Percentiles rank a stretch among this genome's conserved stretches.
These are phyloP conservation scores for Sporothrix inflata DNA, from an alignment of 2,329 filamentous ascomycete genomes.

Conservation along the genomic window DNA sequence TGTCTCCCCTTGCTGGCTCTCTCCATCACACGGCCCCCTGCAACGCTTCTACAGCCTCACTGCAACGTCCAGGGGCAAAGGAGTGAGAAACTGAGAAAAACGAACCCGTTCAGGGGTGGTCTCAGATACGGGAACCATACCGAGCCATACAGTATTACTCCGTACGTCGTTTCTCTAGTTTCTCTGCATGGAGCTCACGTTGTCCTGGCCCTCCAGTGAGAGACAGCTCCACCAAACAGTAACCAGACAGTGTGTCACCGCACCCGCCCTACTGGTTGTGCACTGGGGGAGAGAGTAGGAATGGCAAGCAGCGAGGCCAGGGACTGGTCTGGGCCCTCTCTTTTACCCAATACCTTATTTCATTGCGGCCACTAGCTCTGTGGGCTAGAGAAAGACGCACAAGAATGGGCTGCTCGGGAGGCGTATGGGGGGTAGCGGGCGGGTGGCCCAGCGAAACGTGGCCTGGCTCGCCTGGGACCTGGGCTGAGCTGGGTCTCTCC, in stretches of 20 bases:
- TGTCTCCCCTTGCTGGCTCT: not conserved
- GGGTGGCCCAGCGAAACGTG: conserved; percentile 13
- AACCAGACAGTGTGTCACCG: not conserved
- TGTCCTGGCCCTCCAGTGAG: not conserved
- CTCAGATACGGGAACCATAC: not conserved
- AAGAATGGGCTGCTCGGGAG: conserved; percentile 14
- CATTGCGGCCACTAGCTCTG: not conserved
- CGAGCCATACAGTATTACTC: too few species aligned
- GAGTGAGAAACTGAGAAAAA: not conserved
- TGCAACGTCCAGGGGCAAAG: conserved; percentile 18
- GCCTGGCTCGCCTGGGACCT: not conserved
- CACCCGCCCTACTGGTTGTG: not conserved
- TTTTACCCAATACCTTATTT: not conserved
- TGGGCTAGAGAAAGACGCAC: too few species aligned
- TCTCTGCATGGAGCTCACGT: not conserved
- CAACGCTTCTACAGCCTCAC: conserved; percentile 16
- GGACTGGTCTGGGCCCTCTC: not conserved
- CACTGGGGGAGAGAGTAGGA: not conserved
- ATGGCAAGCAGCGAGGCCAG: not conserved
- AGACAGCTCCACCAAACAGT: not conserved
- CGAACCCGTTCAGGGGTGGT: not conserved
- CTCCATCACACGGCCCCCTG: conserved; percentile 10
- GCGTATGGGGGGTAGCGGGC: not conserved
- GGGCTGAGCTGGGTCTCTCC: conserved; percentile 9
- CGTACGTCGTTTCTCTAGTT: not conserved